These are phyloP conservation scores for Calonectria pauciramosa DNA, from an alignment of 2,329 filamentous ascomycete genomes.

Conservation along the genomic window DNA sequence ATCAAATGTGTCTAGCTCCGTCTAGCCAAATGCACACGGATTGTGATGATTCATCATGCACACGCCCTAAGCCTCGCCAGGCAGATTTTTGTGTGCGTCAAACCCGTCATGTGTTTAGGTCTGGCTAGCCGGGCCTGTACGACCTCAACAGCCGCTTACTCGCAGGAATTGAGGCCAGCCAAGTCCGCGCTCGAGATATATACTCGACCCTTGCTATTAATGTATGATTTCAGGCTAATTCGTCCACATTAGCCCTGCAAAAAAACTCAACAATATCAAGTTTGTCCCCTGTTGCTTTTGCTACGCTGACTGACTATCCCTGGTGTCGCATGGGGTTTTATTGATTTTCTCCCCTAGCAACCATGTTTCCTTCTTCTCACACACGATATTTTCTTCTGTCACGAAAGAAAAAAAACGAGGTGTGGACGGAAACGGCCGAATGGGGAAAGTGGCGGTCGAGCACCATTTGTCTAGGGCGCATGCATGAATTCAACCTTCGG, in stretches of 20 bases:
- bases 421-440: not conserved
- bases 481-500: constrained; percentile 12
- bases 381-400: not conserved
- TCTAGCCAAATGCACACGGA: not conserved
- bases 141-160: not conserved
- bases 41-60: not conserved
- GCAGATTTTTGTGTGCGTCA: not conserved
- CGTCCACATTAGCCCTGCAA: not conserved
- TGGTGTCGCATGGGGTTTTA: not conserved
- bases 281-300: not conserved
- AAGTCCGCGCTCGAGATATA: not conserved
- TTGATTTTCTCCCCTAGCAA: not conserved
- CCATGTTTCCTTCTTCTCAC: not conserved
- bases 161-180: not conserved
- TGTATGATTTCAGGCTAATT: not conserved
- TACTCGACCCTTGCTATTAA: not conserved
- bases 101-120: not conserved
- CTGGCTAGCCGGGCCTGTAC: not conserved
- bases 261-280: not conserved
- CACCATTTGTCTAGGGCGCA: not conserved
- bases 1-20: not conserved
- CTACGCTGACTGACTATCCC: not conserved
- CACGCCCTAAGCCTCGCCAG: not conserved
- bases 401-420: not conserved
- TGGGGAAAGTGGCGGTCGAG: not conserved